A percentile compares a stretch with the other conserved stretches of the same genome.
Evolutionary conservation across 345 rosid species (phyloP).

Genomic region (Gossypium bickii): DNA sequence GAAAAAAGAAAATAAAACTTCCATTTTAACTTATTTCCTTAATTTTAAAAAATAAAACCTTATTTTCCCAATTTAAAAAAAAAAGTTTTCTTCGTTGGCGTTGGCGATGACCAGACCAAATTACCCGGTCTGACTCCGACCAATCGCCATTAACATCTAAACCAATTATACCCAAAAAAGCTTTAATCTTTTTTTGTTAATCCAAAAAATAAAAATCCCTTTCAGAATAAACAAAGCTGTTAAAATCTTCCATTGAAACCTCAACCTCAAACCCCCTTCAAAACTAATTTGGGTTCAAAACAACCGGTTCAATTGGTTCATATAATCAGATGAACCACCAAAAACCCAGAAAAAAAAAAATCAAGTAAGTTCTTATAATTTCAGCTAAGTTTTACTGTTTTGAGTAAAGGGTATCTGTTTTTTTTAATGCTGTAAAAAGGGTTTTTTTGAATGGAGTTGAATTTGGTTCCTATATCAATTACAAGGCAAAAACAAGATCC

Average conservation of each 20-base stretch:
- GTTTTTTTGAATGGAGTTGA: slow-evolving; percentile 34
- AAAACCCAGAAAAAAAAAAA: neutral
- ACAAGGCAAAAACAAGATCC: slow-evolving; percentile 78
- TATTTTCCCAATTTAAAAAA: neutral
- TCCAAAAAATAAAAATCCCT: neutral
- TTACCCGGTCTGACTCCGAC: slow-evolving; percentile 7
- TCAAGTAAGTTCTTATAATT: slow-evolving; percentile 1
- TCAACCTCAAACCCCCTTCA: neutral
- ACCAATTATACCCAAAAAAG: neutral
- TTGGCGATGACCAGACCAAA: neutral
- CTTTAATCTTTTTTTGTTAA: no score
- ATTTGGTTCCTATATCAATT: slow-evolving; percentile 52
- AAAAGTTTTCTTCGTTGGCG: neutral
- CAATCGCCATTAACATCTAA: neutral
- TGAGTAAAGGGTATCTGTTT: neutral
- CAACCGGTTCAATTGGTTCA: slow-evolving; percentile 5
- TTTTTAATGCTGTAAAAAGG: neutral
- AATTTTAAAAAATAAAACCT: no score
- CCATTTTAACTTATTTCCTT: no score
- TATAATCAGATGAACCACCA: neutral
- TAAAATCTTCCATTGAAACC: neutral
- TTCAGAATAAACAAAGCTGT: neutral
- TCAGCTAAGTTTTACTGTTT: neutral
- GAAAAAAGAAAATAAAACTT: no score
- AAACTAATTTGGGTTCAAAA: neutral